Base-by-base conservation (phyloP, 1,139 yeast genomes). In the Taphrina flavorubra region DNA sequence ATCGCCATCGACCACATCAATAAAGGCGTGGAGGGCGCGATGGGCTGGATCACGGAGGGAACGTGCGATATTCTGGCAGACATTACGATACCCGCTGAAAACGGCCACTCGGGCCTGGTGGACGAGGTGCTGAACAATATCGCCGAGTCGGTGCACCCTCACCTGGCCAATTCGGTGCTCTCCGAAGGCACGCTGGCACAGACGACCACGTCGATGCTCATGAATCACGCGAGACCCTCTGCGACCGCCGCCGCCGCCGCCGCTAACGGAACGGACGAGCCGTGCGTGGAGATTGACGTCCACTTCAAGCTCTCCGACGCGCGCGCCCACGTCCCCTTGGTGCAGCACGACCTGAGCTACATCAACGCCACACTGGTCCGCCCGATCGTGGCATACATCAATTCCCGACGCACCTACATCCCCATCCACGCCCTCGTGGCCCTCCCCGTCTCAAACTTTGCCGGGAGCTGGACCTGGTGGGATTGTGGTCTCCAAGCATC, bases 401-500 rank as follows among this genome's bases (percentile, higher is more conserved):
- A 94, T 77, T 88, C 96, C 46, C 85, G 89, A 72, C 89, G 90
- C 75, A 91, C 98, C 0, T 89, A 88, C 74, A 92, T 94, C 72
- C 97, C 97, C 63, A 87, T 94, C 71, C 84, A 87, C 72, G 91
- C 97, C 75, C 85, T 92, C 6, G 86, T 94, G n/a, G 84, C 86
- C 65, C 79, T 91, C 39, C 68, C 68, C 42, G 49, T 66, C 36
- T 81, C 82, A 47, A 98, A 94, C 75, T 94, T 94, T 76, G 92
- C 90, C 74, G 99, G 99, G 0, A 86, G 97, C 5, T 94, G 99
- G 99, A 94, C 99, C 0, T 83, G 92, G 6, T 94, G 92, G 77
- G 99, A 94, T 77, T 89, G 96, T 46, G 82, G 89, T 69, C 81
- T 94, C 71, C 91, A 94, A 97, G 96, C 90, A 75, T 98, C 92